A percentile compares a stretch with the other conserved stretches of the same genome.
Conservation (phyloP, 768 basidiomycete genomes). For the Dioszegia aurantiaca region DNA sequence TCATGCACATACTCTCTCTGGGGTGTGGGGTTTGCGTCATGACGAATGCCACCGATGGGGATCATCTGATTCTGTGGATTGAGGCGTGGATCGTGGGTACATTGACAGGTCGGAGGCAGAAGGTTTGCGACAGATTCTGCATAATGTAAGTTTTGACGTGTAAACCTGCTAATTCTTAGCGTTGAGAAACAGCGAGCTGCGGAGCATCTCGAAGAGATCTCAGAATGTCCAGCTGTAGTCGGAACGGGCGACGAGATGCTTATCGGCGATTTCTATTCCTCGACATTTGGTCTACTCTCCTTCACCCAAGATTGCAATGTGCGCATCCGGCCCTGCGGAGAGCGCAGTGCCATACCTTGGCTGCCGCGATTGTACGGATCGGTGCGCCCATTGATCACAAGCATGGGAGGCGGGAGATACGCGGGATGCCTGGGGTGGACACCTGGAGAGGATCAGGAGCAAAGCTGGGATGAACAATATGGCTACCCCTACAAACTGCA, state of each 20-base stretch:
- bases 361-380: neutral
- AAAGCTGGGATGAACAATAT: neutral
- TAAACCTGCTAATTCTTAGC: constrained; percentile 1
- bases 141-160: neutral
- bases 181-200: neutral
- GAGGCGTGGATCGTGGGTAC: constrained; percentile 7
- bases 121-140: neutral
- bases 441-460: neutral
- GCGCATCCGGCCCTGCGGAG: neutral
- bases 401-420: neutral
- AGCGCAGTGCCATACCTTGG: neutral
- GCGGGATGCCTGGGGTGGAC: constrained; percentile 26
- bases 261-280: neutral
- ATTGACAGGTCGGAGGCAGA: neutral
- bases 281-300: neutral
- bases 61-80: neutral
- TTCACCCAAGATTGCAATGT: constrained; percentile 1
- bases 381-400: neutral
- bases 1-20: neutral
- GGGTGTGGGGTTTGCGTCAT: neutral
- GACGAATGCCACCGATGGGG: constrained; percentile 10
- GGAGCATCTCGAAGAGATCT: neutral
- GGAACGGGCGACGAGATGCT: neutral
- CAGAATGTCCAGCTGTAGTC: neutral
- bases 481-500: neutral